These are phyloP conservation scores for Phlebiopsis gigantea DNA, from an alignment of 768 basidiomycete species.

Conservation along the genomic window DNA sequence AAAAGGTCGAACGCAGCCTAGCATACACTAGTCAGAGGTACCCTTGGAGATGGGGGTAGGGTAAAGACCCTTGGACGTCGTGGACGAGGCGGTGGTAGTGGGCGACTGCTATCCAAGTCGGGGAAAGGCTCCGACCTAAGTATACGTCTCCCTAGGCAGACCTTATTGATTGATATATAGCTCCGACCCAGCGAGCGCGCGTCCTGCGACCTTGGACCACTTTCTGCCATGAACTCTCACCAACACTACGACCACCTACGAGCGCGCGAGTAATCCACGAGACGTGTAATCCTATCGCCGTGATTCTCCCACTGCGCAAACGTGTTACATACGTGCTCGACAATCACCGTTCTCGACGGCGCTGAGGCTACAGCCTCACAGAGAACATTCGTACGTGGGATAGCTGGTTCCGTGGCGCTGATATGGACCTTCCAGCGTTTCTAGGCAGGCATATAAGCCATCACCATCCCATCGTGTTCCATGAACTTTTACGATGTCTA, in stretches of 20 bases:
- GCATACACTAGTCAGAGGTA: background rate
- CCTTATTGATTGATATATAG: too few species aligned
- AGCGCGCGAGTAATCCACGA: too few species aligned
- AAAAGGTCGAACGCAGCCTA: background rate
- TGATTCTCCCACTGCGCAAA: too few species aligned
- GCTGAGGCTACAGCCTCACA: background rate
- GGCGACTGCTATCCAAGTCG: background rate
- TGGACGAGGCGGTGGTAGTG: too few species aligned
- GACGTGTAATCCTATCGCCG: too few species aligned
- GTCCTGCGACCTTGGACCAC: background rate
- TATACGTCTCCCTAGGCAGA: background rate
- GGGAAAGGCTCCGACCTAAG: background rate
- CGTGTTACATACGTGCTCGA: too few species aligned
- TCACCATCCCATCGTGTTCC: background rate
- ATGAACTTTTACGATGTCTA: slow-evolving; percentile 17
- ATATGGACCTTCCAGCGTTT: background rate
- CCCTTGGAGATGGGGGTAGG: background rate
- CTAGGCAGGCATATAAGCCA: background rate
- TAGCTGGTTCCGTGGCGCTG: background rate
- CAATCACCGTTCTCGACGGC: too few species aligned
- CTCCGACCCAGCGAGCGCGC: too few species aligned
- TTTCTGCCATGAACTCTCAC: background rate
- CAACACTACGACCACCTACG: background rate
- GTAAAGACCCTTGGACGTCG: background rate
- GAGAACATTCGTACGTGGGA: background rate